Evolutionary conservation across 352 stramenopile species (phyloP).

Genomic region (Saprolegnia parasitica): DNA sequence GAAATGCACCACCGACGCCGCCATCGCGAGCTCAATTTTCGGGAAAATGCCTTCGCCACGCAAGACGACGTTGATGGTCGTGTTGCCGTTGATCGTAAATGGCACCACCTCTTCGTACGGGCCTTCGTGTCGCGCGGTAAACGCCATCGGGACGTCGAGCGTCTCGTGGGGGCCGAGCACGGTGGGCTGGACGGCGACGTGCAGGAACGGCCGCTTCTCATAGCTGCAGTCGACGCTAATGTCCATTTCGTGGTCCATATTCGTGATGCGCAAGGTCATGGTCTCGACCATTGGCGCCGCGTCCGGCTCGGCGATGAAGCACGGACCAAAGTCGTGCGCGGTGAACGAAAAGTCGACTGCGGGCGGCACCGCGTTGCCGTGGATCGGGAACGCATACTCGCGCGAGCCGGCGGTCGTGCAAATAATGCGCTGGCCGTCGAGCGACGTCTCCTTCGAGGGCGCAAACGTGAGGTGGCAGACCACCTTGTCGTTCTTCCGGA

Average conservation of each 20-base stretch:
- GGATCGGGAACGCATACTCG: conserved; percentile 72
- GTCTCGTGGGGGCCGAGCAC: conserved; percentile 76
- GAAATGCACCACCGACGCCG: conserved; percentile 79
- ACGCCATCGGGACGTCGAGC: conserved; percentile 75
- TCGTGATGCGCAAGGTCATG: conserved; percentile 65
- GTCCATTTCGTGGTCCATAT: conserved; percentile 74
- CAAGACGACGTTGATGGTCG: conserved; percentile 68
- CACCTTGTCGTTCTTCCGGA: conserved; percentile 85
- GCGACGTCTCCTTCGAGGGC: conserved; percentile 59
- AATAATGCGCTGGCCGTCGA: conserved; percentile 61
- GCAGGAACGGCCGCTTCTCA: conserved; percentile 80
- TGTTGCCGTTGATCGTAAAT: conserved; percentile 88
- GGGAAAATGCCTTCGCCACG: conserved; percentile 70
- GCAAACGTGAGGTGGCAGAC: conserved; percentile 69
- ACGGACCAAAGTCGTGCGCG: conserved; percentile 87
- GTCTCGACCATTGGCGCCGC: conserved; percentile 49
- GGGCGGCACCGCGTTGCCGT: conserved; percentile 72
- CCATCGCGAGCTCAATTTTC: conserved; percentile 77
- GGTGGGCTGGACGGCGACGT: conserved; percentile 78
- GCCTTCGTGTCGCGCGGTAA: conserved; percentile 78
- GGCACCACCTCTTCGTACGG: conserved; percentile 82
- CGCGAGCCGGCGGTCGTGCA: conserved; percentile 85
- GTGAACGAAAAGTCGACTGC: conserved; percentile 88
- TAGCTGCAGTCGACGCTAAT: conserved; percentile 88
- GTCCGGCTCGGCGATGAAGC: conserved; percentile 85